Evolutionary conservation across 2,329 filamentous ascomycete species (phyloP).

Genomic region (Aspergillus tamarii): DNA sequence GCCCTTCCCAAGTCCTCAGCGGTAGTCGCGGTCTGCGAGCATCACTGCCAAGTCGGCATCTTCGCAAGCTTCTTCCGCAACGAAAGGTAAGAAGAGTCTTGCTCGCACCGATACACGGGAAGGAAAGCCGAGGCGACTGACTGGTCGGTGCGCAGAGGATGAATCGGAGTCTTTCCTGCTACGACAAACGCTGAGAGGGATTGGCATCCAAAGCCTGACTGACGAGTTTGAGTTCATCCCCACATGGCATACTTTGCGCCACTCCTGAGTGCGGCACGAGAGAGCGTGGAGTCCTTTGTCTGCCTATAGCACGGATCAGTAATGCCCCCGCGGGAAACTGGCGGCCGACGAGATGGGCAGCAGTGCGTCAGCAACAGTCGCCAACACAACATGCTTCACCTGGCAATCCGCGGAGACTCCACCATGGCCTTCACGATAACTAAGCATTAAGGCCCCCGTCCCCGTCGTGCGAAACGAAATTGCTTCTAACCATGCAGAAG

Average conservation of each 20-base stretch:
- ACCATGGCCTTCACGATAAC: neutral
- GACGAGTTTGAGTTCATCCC: neutral
- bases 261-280: neutral
- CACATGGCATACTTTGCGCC: conserved; percentile 1
- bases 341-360: neutral
- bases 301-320: conserved; percentile 1
- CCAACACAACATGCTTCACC: neutral
- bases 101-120: neutral
- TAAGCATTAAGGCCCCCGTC: neutral
- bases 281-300: neutral
- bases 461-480: neutral
- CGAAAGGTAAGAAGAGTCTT: neutral
- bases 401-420: neutral
- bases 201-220: neutral
- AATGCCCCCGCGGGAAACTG: conserved; percentile 1
- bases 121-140: neutral
- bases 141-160: neutral
- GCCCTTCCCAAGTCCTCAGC: neutral
- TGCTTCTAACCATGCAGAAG: neutral
- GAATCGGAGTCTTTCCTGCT: neutral
- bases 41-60: neutral
- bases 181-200: neutral
- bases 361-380: conserved; percentile 1
- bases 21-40: neutral
- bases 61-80: neutral